A percentile compares a stretch with the other conserved stretches of the same genome.
phyloP scores from a whole-genome alignment of 495 filamentous ascomycete genomes.

The Aspergillus baeticus region DNA sequence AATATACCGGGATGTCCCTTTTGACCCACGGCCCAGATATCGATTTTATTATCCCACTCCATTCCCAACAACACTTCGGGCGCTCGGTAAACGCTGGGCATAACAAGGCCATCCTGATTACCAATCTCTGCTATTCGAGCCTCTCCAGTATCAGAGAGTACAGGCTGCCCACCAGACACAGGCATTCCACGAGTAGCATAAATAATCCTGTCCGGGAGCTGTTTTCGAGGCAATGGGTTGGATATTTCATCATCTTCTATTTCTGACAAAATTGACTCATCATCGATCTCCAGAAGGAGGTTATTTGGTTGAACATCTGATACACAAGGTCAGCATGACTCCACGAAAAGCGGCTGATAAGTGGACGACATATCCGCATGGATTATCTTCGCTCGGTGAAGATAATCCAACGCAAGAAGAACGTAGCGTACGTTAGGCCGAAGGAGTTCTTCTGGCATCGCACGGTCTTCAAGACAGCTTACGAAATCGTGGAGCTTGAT shows the following conservation, averaged over 20 bases:
- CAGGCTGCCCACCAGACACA: conserved; percentile 16
- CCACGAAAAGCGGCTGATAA: not conserved
- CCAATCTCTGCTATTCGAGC: conserved; percentile 15
- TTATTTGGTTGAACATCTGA: conserved; percentile 28
- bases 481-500: conserved; percentile 26
- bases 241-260: conserved; percentile 24
- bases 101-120: conserved; percentile 23
- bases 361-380: conserved; percentile 37
- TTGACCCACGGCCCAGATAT: conserved; percentile 41
- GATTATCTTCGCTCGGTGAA: conserved; percentile 38
- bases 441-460: conserved; percentile 22
- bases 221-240: conserved; percentile 24
- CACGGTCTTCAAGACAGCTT: conserved; percentile 18
- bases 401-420: conserved; percentile 39
- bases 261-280: conserved; percentile 19
- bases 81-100: conserved; percentile 38
- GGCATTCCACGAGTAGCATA: conserved; percentile 23
- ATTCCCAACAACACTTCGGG: conserved; percentile 37
- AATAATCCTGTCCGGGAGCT: conserved; percentile 17
- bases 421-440: conserved; percentile 28
- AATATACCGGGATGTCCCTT: conserved; percentile 23
- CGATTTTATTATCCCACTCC: conserved; percentile 36
- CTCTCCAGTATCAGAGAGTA: conserved; percentile 30
- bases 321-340: not conserved
- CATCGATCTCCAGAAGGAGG: conserved; percentile 23